phyloP scores from a whole-genome alignment of 495 filamentous ascomycete genomes.

The Apodospora peruviana region DNA sequence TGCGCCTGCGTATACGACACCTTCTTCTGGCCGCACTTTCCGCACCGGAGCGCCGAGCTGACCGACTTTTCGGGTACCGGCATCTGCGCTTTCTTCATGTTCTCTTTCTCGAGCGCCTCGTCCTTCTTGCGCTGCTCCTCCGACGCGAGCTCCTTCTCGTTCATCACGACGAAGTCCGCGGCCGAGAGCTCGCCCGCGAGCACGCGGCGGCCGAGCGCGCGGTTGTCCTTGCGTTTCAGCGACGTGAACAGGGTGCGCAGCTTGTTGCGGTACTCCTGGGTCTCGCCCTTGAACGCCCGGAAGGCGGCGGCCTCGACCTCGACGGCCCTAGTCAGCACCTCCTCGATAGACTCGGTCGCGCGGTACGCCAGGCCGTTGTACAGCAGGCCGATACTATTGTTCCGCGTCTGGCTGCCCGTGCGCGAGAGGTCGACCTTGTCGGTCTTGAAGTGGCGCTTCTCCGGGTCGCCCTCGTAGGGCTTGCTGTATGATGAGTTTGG shows the following conservation, averaged over 20 bases:
- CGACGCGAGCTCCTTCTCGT: slow-evolving; percentile 40
- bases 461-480: slow-evolving; percentile 61
- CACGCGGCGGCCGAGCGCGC: slow-evolving; percentile 66
- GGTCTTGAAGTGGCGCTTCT: slow-evolving; percentile 71
- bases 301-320: slow-evolving; percentile 72
- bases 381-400: slow-evolving; percentile 81
- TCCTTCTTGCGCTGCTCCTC: slow-evolving; percentile 78
- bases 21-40: slow-evolving; percentile 85
- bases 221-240: slow-evolving; percentile 86
- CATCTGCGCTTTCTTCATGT: slow-evolving; percentile 92
- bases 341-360: slow-evolving; percentile 47
- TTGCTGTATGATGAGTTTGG: slow-evolving; percentile 43
- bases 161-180: slow-evolving; percentile 64
- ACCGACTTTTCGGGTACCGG: slow-evolving; percentile 84
- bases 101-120: slow-evolving; percentile 70
- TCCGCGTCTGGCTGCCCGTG: slow-evolving; percentile 64
- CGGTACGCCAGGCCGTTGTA: slow-evolving; percentile 75
- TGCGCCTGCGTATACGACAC: slow-evolving; percentile 95
- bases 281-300: slow-evolving; percentile 58
- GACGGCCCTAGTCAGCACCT: slow-evolving; percentile 60
- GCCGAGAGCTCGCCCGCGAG: slow-evolving; percentile 65
- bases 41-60: slow-evolving; percentile 77
- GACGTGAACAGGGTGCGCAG: slow-evolving; percentile 89
- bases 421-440: slow-evolving; percentile 69
- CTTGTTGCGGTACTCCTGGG: slow-evolving; percentile 70